Evolutionary conservation across 2,329 filamentous ascomycete species (phyloP).

Genomic region (Colletotrichum kahawae): DNA sequence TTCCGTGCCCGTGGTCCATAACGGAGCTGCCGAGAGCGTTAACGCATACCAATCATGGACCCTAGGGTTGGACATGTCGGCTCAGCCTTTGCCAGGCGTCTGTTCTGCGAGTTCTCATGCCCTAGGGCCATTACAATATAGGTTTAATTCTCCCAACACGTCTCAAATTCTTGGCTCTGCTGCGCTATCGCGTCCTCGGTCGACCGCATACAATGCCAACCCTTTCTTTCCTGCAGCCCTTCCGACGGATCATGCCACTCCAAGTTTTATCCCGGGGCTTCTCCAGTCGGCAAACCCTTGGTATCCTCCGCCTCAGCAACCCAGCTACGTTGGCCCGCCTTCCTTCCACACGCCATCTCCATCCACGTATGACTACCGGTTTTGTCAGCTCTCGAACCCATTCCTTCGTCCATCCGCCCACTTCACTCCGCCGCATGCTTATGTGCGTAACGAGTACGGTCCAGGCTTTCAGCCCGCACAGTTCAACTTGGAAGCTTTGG

Average conservation of each 20-base stretch:
- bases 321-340: slow-evolving; percentile 14
- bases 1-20: not conserved
- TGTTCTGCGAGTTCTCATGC: not conserved
- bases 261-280: not conserved
- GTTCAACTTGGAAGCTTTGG: slow-evolving; percentile 35
- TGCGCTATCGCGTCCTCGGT: not conserved
- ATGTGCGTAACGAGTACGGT: not conserved
- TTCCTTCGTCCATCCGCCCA: not conserved
- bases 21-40: not conserved
- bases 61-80: not conserved
- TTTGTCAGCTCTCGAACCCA: not conserved
- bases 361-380: slow-evolving; percentile 9
- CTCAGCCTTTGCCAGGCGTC: not conserved
- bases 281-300: not conserved
- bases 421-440: not conserved
- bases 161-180: not conserved
- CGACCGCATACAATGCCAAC: not conserved
- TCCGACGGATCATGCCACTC: not conserved
- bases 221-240: not conserved
- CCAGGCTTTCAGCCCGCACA: slow-evolving; percentile 14
- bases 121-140: not conserved
- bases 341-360: slow-evolving; percentile 6
- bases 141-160: not conserved
- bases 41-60: slow-evolving; percentile 4
- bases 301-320: not conserved